A percentile compares a stretch with the other conserved stretches of the same genome.
These are phyloP conservation scores for Quercus bicolor DNA, from an alignment of 306 rosid species.

Conservation along the genomic window DNA sequence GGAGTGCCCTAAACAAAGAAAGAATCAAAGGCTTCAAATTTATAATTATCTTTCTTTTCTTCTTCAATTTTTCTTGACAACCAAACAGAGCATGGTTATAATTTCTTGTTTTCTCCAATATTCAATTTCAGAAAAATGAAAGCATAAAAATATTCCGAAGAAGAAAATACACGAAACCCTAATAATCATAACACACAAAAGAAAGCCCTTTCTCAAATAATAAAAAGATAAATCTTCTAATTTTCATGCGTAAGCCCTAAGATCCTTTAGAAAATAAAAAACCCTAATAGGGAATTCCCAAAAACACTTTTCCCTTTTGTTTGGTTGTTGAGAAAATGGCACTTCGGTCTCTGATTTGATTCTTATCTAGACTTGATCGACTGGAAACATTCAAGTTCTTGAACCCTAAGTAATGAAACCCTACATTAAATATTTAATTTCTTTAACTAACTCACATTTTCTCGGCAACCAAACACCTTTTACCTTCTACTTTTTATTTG, in stretches of 20 bases:
- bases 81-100: not conserved
- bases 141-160: not conserved
- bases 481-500: too few relatives aligned
- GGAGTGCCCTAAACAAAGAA: not conserved
- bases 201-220: not conserved
- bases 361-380: not conserved
- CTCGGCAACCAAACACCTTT: not conserved
- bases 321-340: not conserved
- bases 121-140: not conserved
- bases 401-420: not conserved
- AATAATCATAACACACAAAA: not conserved
- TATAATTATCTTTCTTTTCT: not conserved
- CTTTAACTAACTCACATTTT: not conserved
- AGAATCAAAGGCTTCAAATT: not conserved
- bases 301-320: not conserved
- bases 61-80: not conserved
- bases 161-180: not conserved
- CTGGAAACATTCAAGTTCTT: too few relatives aligned
- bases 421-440: not conserved
- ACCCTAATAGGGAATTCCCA: not conserved
- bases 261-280: not conserved
- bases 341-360: not conserved
- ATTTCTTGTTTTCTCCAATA: not conserved
- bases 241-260: not conserved
- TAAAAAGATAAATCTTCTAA: not conserved